Evolutionary conservation across 257 asterid species (phyloP).

Genomic region (Pogostemon cablin): DNA sequence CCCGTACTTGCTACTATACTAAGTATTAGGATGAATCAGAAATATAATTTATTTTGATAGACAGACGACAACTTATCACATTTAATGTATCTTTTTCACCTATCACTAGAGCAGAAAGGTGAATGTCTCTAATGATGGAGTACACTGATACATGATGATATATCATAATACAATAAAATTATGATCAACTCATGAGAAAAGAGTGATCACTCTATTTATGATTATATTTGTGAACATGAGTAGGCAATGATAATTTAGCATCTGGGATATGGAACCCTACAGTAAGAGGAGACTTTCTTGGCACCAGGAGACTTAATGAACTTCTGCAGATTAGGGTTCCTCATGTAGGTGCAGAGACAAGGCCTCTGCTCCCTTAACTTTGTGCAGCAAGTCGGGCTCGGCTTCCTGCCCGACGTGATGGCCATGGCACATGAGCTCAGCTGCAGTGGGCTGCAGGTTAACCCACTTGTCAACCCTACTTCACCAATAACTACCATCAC

Average conservation of each 20-base stretch:
- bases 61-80: too few relatives aligned
- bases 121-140: too few relatives aligned
- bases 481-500: constrained; percentile 43
- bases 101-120: too few relatives aligned
- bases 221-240: background rate
- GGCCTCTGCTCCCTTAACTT: constrained; percentile 79
- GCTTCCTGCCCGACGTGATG: constrained; percentile 55
- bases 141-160: too few relatives aligned
- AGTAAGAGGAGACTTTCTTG: constrained; percentile 59
- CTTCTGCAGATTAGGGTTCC: constrained; percentile 70
- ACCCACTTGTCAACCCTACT: constrained; percentile 41
- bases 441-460: constrained; percentile 76
- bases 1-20: too few relatives aligned
- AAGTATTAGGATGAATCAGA: too few relatives aligned
- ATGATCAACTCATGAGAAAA: background rate
- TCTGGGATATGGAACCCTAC: constrained; percentile 61
- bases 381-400: constrained; percentile 58
- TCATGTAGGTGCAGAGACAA: constrained; percentile 77
- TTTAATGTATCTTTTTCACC: too few relatives aligned
- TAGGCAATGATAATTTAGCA: constrained; percentile 41
- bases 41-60: too few relatives aligned
- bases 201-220: background rate
- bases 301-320: constrained; percentile 79
- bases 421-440: constrained; percentile 78
- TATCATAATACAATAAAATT: too few relatives aligned